These are phyloP conservation scores for Phytophthora pini DNA, from an alignment of 352 stramenopile genomes.

Conservation along the genomic window DNA sequence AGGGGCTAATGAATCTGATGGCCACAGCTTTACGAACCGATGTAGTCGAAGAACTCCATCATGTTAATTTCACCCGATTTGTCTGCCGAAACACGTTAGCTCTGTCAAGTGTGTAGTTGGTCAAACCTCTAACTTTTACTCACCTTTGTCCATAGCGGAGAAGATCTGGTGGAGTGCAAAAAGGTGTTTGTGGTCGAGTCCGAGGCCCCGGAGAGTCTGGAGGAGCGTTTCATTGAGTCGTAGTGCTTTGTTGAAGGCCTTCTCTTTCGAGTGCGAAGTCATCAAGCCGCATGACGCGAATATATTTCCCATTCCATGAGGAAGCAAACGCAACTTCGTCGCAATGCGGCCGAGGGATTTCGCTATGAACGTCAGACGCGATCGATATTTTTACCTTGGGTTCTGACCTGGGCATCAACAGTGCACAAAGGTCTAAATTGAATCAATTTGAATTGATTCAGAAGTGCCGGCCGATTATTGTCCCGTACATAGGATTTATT, in stretches of 20 bases:
- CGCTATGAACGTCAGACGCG: neutral
- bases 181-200: constrained; percentile 56
- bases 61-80: constrained; percentile 72
- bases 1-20: neutral
- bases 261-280: constrained; percentile 24
- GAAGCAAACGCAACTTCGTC: constrained; percentile 2
- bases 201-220: constrained; percentile 45
- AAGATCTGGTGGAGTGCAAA: constrained; percentile 64
- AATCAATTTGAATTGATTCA: neutral
- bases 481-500: too few species aligned
- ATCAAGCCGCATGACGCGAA: constrained; percentile 9
- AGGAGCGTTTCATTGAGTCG: constrained; percentile 47
- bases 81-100: constrained; percentile 31
- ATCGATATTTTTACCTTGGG: too few species aligned
- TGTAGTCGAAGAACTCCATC: constrained; percentile 74
- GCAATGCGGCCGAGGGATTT: neutral
- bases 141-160: constrained; percentile 59
- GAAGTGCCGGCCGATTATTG: neutral
- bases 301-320: constrained; percentile 39
- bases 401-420: too few species aligned
- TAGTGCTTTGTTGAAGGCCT: constrained; percentile 39
- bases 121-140: neutral
- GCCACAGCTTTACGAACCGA: constrained; percentile 38
- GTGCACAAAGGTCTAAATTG: neutral
- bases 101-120: too few species aligned